phyloP scores from a whole-genome alignment of 768 basidiomycete species.

The Clavaria fumosa region DNA sequence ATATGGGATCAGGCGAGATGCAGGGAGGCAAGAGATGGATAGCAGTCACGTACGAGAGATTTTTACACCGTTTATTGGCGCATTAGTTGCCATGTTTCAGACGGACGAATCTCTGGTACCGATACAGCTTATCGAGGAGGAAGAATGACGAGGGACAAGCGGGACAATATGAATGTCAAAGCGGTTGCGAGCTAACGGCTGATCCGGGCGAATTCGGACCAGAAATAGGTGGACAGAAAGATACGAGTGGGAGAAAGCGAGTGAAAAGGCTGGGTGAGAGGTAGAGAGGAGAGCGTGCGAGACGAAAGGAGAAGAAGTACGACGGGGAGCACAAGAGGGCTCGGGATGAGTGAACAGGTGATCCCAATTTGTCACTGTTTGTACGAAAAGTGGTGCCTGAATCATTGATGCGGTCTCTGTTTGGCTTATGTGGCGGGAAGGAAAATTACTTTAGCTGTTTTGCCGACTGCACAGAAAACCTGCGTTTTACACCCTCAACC shows the following conservation, averaged over 20 bases:
- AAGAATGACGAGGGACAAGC: slow-evolving; percentile 2
- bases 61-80: slow-evolving; percentile 79
- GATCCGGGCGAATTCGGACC: too few relatives aligned
- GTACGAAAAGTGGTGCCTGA: too few relatives aligned
- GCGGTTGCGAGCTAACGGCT: slow-evolving; percentile 9
- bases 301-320: slow-evolving; percentile 7
- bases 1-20: slow-evolving; percentile 16
- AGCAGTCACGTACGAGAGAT: slow-evolving; percentile 52
- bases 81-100: slow-evolving; percentile 50
- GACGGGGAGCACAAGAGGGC: too few relatives aligned
- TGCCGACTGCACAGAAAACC: too few relatives aligned
- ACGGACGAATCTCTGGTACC: slow-evolving; percentile 1
- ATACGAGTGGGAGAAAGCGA: slow-evolving; percentile 7
- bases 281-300: slow-evolving; percentile 8
- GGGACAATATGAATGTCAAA: not conserved
- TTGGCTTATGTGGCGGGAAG: too few relatives aligned
- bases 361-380: too few relatives aligned
- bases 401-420: too few relatives aligned
- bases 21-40: slow-evolving; percentile 13
- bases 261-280: slow-evolving; percentile 7
- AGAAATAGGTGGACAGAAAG: slow-evolving; percentile 7
- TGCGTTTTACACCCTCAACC: too few relatives aligned
- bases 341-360: too few relatives aligned
- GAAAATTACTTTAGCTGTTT: too few relatives aligned
- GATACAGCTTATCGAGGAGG: not conserved